Percentiles rank a stretch among this genome's conserved stretches.
Evolutionary conservation across 2,329 filamentous ascomycete species (phyloP).

Genomic region (Dothistroma pini): DNA sequence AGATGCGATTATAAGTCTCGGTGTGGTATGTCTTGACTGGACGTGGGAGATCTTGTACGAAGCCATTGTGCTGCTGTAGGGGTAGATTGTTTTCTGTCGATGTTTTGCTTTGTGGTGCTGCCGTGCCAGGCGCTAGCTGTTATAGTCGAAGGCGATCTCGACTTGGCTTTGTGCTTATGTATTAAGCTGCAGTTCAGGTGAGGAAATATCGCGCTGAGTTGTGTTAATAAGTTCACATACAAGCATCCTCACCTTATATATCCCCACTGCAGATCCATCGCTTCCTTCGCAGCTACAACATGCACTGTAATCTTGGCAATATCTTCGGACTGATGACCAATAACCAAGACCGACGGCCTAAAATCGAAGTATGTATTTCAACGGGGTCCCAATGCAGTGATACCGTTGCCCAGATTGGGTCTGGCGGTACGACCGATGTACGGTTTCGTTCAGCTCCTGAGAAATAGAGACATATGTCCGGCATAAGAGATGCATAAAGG

Average conservation of each 20-base stretch:
- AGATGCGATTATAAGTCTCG: slow-evolving; percentile 24
- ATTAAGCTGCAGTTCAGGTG: not conserved
- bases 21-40: slow-evolving; percentile 25
- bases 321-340: not conserved
- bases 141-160: not conserved
- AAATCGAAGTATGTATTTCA: not conserved
- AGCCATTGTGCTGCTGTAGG: not conserved
- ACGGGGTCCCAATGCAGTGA: not conserved
- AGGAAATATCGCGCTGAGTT: not conserved
- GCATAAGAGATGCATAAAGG: not conserved
- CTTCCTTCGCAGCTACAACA: not conserved
- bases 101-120: not conserved
- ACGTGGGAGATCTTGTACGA: slow-evolving; percentile 10
- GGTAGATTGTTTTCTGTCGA: not conserved
- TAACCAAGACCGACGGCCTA: not conserved
- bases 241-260: not conserved
- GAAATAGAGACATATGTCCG: not conserved
- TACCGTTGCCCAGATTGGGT: not conserved
- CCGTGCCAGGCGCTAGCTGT: not conserved
- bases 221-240: not conserved
- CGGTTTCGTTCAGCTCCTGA: not conserved
- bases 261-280: not conserved
- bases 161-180: not conserved
- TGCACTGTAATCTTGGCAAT: not conserved
- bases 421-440: not conserved